Evolutionary conservation across 1,284 basidiomycete species (phyloP).

Genomic region (Sporisorium graminicola): DNA sequence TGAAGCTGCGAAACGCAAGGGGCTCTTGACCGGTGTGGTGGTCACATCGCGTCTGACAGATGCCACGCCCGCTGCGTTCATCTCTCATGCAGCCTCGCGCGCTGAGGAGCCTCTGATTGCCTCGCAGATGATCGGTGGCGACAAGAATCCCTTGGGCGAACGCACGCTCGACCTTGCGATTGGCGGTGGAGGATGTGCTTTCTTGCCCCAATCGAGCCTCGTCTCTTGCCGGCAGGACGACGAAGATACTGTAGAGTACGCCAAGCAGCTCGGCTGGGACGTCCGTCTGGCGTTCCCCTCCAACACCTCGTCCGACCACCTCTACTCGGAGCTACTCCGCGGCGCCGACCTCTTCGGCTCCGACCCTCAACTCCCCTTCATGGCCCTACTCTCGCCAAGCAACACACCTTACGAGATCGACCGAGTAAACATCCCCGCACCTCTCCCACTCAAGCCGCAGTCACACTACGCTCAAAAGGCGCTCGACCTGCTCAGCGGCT

Average conservation of each 20-base stretch:
- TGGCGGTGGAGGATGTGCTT: conserved; percentile 70
- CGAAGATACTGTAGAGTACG: conserved; percentile 61
- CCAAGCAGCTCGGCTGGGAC: conserved; percentile 56
- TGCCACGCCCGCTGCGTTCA: conserved; percentile 70
- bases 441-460: conserved; percentile 40
- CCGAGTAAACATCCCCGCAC: conserved; percentile 47
- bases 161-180: conserved; percentile 69
- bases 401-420: conserved; percentile 68
- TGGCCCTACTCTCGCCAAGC: conserved; percentile 51
- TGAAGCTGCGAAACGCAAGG: conserved; percentile 69
- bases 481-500: conserved; percentile 34
- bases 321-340: background rate
- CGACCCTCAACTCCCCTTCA: conserved; percentile 47
- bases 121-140: conserved; percentile 42
- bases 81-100: conserved; percentile 66
- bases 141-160: conserved; percentile 41
- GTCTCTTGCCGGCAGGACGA: conserved; percentile 67
- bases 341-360: conserved; percentile 11
- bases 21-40: conserved; percentile 69
- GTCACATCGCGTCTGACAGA: conserved; percentile 66
- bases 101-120: conserved; percentile 54
- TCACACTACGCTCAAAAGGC: conserved; percentile 49
- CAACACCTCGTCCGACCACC: conserved; percentile 26
- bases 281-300: conserved; percentile 43
- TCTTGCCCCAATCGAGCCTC: conserved; percentile 62